phyloP scores from a whole-genome alignment of 78 protist genomes.

The Dictyostelium citrinum region DNA sequence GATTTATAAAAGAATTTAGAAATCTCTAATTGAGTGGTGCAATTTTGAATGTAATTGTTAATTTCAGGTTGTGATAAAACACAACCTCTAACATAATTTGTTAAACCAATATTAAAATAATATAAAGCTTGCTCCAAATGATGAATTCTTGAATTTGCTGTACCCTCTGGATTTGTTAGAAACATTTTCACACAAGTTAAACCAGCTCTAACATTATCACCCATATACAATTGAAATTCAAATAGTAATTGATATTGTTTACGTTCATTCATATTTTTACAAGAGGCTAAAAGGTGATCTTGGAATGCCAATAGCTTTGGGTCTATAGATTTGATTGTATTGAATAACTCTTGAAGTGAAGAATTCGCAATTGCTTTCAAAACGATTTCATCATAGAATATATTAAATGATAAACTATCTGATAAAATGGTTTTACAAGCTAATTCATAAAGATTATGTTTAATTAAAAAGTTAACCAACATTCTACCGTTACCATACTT shows the following conservation, averaged over 20 bases:
- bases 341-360: conserved; percentile 5
- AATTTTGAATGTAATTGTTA: conserved; percentile 36
- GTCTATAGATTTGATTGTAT: conserved; percentile 24
- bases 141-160: neutral
- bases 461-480: conserved; percentile 45
- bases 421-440: conserved; percentile 27
- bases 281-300: conserved; percentile 49
- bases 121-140: conserved; percentile 32
- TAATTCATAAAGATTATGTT: conserved; percentile 38
- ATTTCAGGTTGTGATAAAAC: conserved; percentile 26
- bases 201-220: conserved; percentile 77
- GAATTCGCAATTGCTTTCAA: neutral
- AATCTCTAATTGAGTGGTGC: conserved; percentile 46
- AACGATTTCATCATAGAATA: conserved; percentile 71
- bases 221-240: conserved; percentile 78
- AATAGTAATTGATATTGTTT: conserved; percentile 16
- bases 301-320: conserved; percentile 11
- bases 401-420: neutral
- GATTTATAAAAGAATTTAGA: conserved; percentile 48
- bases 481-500: conserved; percentile 58
- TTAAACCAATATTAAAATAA: conserved; percentile 16
- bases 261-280: conserved; percentile 64
- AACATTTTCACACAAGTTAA: conserved; percentile 68
- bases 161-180: neutral
- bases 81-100: neutral